A percentile compares a stretch with the other conserved stretches of the same genome.
These are phyloP conservation scores for Sporothrix sp. DNA, from an alignment of 2,329 filamentous ascomycete genomes.

Conservation along the genomic window DNA sequence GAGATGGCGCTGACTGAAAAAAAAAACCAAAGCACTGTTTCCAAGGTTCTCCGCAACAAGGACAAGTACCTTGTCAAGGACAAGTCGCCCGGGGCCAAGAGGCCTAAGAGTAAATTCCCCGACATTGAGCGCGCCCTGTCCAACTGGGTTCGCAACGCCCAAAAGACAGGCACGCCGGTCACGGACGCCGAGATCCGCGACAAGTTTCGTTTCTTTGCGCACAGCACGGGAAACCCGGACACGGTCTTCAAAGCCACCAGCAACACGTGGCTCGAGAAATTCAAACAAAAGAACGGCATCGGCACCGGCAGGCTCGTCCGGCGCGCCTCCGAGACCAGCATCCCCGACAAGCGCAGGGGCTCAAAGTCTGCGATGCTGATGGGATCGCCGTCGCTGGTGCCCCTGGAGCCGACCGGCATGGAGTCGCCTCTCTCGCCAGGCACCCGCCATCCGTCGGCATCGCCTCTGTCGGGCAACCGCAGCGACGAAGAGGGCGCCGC, in stretches of 20 bases:
- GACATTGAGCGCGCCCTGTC: slow-evolving; percentile 87
- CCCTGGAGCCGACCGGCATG: slow-evolving; percentile 36
- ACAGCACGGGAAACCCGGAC: slow-evolving; percentile 58
- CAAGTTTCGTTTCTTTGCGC: slow-evolving; percentile 73
- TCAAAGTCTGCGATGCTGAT: slow-evolving; percentile 25
- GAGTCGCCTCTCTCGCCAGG: slow-evolving; percentile 64
- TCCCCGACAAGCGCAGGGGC: slow-evolving; percentile 54
- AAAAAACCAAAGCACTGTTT: slow-evolving; percentile 67
- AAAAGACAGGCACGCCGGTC: slow-evolving; percentile 63
- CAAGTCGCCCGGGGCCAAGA: slow-evolving; percentile 64
- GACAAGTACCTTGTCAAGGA: slow-evolving; percentile 85
- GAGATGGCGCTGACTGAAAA: too few species aligned
- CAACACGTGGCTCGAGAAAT: slow-evolving; percentile 80
- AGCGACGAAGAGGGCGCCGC: slow-evolving; percentile 61
- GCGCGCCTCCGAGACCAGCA: slow-evolving; percentile 58
- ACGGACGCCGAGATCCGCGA: slow-evolving; percentile 76
- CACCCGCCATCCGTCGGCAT: slow-evolving; percentile 52
- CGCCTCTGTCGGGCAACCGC: slow-evolving; percentile 59
- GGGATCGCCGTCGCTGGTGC: slow-evolving; percentile 44
- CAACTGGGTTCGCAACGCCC: slow-evolving; percentile 77
- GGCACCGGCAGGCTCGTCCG: slow-evolving; percentile 37
- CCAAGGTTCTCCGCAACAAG: slow-evolving; percentile 88
- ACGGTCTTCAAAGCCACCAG: slow-evolving; percentile 62
- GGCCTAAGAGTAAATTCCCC: slow-evolving; percentile 71
- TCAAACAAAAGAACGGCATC: slow-evolving; percentile 76